Percentiles rank a stretch among this genome's conserved stretches.
phyloP scores from a whole-genome alignment of 2,329 filamentous ascomycete genomes.

The Penicillium sp. region DNA sequence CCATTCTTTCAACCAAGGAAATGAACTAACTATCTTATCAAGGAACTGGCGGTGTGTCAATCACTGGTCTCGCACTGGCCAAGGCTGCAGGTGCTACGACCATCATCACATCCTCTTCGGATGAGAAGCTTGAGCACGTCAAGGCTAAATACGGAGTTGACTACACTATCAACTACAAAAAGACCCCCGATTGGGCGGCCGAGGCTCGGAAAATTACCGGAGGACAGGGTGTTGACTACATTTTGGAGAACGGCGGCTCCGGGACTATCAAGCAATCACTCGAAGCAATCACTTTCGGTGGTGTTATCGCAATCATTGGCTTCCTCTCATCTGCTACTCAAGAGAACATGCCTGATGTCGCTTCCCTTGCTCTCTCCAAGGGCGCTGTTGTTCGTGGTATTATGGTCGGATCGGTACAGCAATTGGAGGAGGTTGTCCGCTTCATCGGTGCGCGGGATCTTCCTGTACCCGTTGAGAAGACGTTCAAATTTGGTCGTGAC shows the following conservation, averaged over 20 bases:
- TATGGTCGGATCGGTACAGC: slow-evolving; percentile 34
- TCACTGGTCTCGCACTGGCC: slow-evolving; percentile 42
- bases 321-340: slow-evolving; percentile 4
- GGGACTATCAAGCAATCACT: slow-evolving; percentile 38
- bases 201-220: slow-evolving; percentile 42
- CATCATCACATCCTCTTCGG: slow-evolving; percentile 48
- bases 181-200: slow-evolving; percentile 38
- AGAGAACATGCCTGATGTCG: slow-evolving; percentile 9
- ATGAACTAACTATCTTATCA: slow-evolving; percentile 1
- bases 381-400: slow-evolving; percentile 38
- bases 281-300: slow-evolving; percentile 2
- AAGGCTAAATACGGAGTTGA: slow-evolving; percentile 43
- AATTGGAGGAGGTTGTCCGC: slow-evolving; percentile 34
- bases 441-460: slow-evolving; percentile 30
- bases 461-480: slow-evolving; percentile 34
- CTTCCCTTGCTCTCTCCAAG: slow-evolving; percentile 19
- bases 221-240: slow-evolving; percentile 32
- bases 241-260: neutral
- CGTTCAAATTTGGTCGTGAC: slow-evolving; percentile 32
- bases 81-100: slow-evolving; percentile 47
- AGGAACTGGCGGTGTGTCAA: slow-evolving; percentile 46
- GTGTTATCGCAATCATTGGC: slow-evolving; percentile 7
- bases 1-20: neutral
- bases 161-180: slow-evolving; percentile 47
- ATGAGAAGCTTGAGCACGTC: slow-evolving; percentile 27